phyloP scores from a whole-genome alignment of 495 filamentous ascomycete genomes.

The Tricharina praecox region DNA sequence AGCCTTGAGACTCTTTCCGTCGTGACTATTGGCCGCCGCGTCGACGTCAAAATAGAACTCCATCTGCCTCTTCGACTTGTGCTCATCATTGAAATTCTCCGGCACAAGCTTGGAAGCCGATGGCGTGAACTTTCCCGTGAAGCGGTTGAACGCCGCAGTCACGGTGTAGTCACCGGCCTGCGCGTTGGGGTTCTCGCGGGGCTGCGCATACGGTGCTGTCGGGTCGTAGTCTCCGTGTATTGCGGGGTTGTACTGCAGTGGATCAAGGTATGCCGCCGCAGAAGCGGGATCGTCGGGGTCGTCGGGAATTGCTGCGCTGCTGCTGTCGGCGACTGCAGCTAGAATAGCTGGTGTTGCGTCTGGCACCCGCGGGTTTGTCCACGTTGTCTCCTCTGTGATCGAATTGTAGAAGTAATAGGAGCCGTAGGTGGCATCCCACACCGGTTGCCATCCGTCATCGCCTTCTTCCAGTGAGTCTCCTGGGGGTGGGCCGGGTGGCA shows the following conservation, averaged over 20 bases:
- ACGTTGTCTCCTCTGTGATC: slow-evolving; percentile 57
- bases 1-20: slow-evolving; percentile 79
- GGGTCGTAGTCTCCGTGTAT: slow-evolving; percentile 95
- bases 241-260: slow-evolving; percentile 60
- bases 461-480: slow-evolving; percentile 35
- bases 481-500: slow-evolving; percentile 39
- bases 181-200: slow-evolving; percentile 11
- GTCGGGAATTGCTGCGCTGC: slow-evolving; percentile 9
- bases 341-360: slow-evolving; percentile 21
- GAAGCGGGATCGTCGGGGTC: slow-evolving; percentile 22
- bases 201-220: slow-evolving; percentile 71
- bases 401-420: slow-evolving; percentile 85
- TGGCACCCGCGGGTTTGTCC: slow-evolving; percentile 76
- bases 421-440: slow-evolving; percentile 58
- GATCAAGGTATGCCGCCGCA: slow-evolving; percentile 1
- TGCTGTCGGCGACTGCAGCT: slow-evolving; percentile 11
- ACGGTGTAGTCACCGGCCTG: slow-evolving; percentile 40
- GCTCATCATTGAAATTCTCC: slow-evolving; percentile 70
- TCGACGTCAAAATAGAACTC: slow-evolving; percentile 96
- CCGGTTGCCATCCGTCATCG: slow-evolving; percentile 77
- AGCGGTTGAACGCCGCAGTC: slow-evolving; percentile 72
- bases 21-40: slow-evolving; percentile 81
- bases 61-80: slow-evolving; percentile 78
- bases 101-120: slow-evolving; percentile 37
- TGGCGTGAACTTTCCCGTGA: slow-evolving; percentile 73